Conservation (phyloP, 352 stramenopile species). For the Paralagenidium karlingii region DNA sequence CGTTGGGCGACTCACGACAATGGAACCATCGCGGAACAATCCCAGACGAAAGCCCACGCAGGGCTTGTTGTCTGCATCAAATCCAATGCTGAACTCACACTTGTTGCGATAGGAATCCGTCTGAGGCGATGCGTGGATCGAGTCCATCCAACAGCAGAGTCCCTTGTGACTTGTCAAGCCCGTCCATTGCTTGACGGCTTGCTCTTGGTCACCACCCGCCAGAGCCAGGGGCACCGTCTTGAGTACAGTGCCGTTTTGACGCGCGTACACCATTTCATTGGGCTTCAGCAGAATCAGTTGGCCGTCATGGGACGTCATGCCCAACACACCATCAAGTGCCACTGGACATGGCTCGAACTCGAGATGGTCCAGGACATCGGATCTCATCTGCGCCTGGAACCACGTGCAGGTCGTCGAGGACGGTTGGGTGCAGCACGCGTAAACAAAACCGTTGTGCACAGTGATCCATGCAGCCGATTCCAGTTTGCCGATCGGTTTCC, state of each 20-base stretch:
- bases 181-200: conserved; percentile 5
- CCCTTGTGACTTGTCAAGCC: conserved; percentile 75
- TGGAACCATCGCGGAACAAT: conserved; percentile 63
- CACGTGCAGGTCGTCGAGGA: conserved; percentile 11
- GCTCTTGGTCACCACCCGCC: conserved; percentile 8
- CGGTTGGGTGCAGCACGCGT: conserved; percentile 18
- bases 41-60: conserved; percentile 82
- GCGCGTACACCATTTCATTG: conserved; percentile 24
- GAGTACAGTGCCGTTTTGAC: conserved; percentile 18
- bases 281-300: conserved; percentile 48
- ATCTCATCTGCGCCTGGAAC: conserved; percentile 34
- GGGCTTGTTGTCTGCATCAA: conserved; percentile 53
- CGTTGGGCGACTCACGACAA: conserved; percentile 49
- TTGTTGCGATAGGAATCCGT: conserved; percentile 94
- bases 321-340: conserved; percentile 14
- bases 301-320: conserved; percentile 67
- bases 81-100: conserved; percentile 94
- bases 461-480: conserved; percentile 28
- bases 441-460: conserved; percentile 65
- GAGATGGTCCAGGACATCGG: conserved; percentile 29
- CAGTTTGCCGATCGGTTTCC: conserved; percentile 36
- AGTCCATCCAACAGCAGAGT: conserved; percentile 75
- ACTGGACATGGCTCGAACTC: conserved; percentile 25
- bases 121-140: conserved; percentile 73
- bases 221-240: conserved; percentile 4